Conservation (phyloP, 2,329 filamentous ascomycete species). For the Aspergillus glaucus region DNA sequence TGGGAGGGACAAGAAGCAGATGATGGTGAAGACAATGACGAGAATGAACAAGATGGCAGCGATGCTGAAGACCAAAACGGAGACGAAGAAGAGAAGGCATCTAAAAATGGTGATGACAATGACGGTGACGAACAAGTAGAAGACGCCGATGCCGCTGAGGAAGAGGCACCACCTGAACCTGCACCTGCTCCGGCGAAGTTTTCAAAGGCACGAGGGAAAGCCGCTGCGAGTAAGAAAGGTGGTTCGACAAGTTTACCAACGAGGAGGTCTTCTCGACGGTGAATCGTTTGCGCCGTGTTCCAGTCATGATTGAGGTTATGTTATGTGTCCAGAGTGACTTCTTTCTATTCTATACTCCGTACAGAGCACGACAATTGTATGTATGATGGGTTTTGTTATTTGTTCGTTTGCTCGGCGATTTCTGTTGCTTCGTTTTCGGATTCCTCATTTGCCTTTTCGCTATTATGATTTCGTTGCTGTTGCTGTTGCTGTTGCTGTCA, state of each 20-base stretch:
- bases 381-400: background rate
- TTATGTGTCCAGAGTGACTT: background rate
- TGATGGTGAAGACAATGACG: constrained; percentile 8
- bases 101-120: constrained; percentile 6
- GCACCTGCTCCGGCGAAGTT: background rate
- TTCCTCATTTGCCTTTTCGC: background rate
- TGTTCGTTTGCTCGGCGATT: background rate
- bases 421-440: background rate
- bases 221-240: background rate
- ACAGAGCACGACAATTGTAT: background rate
- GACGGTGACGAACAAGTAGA: constrained; percentile 21
- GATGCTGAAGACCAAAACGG: constrained; percentile 15
- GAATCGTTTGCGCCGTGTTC: no score
- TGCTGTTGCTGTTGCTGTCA: background rate
- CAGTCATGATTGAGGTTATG: background rate
- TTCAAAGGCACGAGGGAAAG: background rate
- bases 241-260: constrained; percentile 10
- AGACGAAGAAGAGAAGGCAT: constrained; percentile 7
- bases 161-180: constrained; percentile 2
- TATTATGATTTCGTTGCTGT: background rate
- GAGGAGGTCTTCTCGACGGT: constrained; percentile 13
- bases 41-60: constrained; percentile 7
- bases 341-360: background rate
- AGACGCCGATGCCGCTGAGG: constrained; percentile 7
- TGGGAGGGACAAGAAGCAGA: constrained; percentile 24